A percentile compares a stretch with the other conserved stretches of the same genome.
Conservation (phyloP, 331 rosid species). For the Pyracantha coccinea region DNA sequence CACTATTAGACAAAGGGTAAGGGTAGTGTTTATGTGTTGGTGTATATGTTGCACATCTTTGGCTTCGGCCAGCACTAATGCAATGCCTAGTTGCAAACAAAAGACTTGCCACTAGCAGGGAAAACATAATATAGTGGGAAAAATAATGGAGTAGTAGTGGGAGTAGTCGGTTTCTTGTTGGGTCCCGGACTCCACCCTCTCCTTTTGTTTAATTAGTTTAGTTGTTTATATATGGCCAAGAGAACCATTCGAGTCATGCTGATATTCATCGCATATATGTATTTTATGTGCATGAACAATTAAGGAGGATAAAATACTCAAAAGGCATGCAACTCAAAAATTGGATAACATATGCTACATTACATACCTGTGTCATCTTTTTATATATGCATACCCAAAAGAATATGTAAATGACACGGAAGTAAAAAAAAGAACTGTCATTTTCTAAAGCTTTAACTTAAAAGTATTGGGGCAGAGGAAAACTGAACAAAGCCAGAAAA, state of each 20-base stretch:
- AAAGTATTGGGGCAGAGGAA: neutral
- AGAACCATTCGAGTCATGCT: neutral
- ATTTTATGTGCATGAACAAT: neutral
- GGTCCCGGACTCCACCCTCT: slow-evolving; percentile 7
- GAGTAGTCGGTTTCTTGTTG: neutral
- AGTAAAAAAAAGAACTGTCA: neutral
- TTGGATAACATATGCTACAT: neutral
- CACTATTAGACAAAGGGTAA: neutral
- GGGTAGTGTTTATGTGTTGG: neutral
- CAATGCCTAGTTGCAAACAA: neutral
- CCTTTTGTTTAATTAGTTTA: neutral
- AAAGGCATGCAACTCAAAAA: neutral
- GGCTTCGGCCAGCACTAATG: neutral
- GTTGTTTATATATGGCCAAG: neutral
- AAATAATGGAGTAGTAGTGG: neutral
- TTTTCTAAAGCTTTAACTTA: slow-evolving; percentile 3
- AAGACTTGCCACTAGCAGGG: slow-evolving; percentile 4
- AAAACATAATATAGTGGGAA: neutral
- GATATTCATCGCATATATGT: neutral
- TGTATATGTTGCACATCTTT: neutral
- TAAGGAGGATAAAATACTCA: neutral
- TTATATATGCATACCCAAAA: neutral
- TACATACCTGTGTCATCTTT: neutral
- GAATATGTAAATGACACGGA: neutral
- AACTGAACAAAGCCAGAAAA: neutral